Evolutionary conservation across 78 protist genomes (phyloP), one percentile per base, ranked within the genome.

Genomic region (Guillardia theta): DNA sequence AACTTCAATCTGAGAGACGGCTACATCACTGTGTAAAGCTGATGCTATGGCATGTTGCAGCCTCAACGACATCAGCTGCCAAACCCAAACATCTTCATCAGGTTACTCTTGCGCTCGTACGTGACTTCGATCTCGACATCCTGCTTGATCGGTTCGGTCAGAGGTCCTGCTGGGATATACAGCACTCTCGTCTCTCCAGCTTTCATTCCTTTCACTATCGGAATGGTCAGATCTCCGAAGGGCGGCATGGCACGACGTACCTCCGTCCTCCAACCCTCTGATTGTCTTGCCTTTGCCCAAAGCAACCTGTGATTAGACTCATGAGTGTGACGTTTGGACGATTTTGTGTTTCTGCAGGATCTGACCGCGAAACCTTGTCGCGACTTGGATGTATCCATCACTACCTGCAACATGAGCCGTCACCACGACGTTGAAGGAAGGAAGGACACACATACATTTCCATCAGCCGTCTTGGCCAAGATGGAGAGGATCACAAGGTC

Each of bases 91-190:
- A 78, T 27, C 48, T 78, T 78, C 53, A 78, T 43, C 48, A 78
- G 48, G 90, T 78, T 78, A 48, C 43, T 27, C 39, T 78, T 78
- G 44, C 90, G 90, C 48, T 78, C 90, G 48, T 78, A 78, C 30
- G 48, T 78, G 43, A 78, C 90, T 50, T 78, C 90, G 53, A 78
- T 50, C 90, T 78, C 50, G 47, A 70, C 9, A 6, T 70, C 87
- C 87, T 70, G 87, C 83, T 64, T 64, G 78, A 64, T 5, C 46
- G 83, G 41, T 15, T 12, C 41, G 33, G 83, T 24, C 8, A 18
- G 41, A 0, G 83, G 83, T 12, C 83, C 83, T 1, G 6, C 1
- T 15, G 83, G 83, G 6, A 70, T 70, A 12, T 15, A 70, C 5
- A 70, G 83, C 9, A 1, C 1, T 22, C 83, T 12, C 83, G 1